A percentile compares a stretch with the other conserved stretches of the same genome.
Conservation (phyloP, 106 monocot species). For the Hemerocallis citrina region DNA sequence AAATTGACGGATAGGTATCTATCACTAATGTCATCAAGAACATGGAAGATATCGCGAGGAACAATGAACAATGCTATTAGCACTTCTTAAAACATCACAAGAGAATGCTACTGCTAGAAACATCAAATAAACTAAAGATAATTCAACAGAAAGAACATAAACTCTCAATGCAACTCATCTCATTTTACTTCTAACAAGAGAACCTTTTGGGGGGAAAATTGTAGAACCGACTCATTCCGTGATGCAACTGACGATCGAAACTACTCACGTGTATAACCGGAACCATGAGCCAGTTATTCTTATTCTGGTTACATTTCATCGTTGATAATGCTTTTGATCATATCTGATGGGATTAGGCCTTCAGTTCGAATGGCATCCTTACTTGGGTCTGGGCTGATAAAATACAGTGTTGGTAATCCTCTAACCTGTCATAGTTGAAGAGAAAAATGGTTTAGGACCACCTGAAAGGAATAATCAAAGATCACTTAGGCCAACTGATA, state of each 20-base stretch:
- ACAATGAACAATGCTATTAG: background rate
- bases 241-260: background rate
- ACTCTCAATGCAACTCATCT: background rate
- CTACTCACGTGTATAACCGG: background rate
- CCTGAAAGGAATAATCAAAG: background rate
- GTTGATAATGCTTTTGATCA: conserved; percentile 81
- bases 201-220: background rate
- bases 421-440: conserved; percentile 34
- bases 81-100: background rate
- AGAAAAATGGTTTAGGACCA: background rate
- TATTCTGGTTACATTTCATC: conserved; percentile 47
- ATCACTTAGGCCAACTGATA: too few species aligned
- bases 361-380: conserved; percentile 83
- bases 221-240: background rate
- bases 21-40: background rate
- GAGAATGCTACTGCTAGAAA: background rate
- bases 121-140: background rate
- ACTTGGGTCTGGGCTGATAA: conserved; percentile 74
- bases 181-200: background rate
- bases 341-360: conserved; percentile 68
- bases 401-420: conserved; percentile 79
- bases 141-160: background rate
- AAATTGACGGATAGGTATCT: background rate
- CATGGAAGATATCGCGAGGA: background rate
- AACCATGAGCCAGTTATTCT: background rate